Percentiles rank a stretch among this genome's conserved stretches.
Evolutionary conservation across 2,329 filamentous ascomycete genomes (phyloP).

Genomic region (Aspergillus sp.): DNA sequence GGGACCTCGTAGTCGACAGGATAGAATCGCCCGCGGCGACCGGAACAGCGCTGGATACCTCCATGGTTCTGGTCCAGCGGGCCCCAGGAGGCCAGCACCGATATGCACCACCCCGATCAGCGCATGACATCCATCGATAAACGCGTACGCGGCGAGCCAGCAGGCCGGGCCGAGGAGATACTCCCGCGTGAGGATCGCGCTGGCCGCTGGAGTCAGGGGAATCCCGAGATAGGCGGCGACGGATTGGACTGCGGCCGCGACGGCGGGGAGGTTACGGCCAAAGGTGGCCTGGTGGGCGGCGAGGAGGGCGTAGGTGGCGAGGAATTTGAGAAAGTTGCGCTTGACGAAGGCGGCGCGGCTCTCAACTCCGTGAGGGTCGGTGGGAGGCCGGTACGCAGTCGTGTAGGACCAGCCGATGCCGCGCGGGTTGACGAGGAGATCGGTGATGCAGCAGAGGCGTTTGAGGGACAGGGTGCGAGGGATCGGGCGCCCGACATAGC

Average conservation of each 20-base stretch:
- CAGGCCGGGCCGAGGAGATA: conserved; percentile 11
- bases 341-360: conserved; percentile 5
- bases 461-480: conserved; percentile 4
- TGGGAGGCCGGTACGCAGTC: conserved; percentile 10
- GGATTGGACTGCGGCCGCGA: conserved; percentile 3
- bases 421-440: conserved; percentile 16
- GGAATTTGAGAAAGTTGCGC: neutral
- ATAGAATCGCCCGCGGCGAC: conserved; percentile 9
- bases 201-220: conserved; percentile 1
- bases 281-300: conserved; percentile 13
- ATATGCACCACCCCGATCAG: conserved; percentile 1
- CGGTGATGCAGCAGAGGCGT: conserved; percentile 9
- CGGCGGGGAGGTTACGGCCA: conserved; percentile 3
- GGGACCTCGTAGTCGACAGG: conserved; percentile 11
- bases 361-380: neutral
- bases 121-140: conserved; percentile 15
- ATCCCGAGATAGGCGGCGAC: neutral
- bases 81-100: conserved; percentile 5
- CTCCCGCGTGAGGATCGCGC: conserved; percentile 1
- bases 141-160: conserved; percentile 16
- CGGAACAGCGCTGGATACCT: conserved; percentile 18
- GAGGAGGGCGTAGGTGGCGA: conserved; percentile 9
- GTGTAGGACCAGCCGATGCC: conserved; percentile 17
- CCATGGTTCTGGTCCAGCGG: conserved; percentile 13
- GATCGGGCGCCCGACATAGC: conserved; percentile 13